These are phyloP conservation scores for Mortierella sp. DNA, from an alignment of 371 early-diverging fungal genomes.

Conservation along the genomic window DNA sequence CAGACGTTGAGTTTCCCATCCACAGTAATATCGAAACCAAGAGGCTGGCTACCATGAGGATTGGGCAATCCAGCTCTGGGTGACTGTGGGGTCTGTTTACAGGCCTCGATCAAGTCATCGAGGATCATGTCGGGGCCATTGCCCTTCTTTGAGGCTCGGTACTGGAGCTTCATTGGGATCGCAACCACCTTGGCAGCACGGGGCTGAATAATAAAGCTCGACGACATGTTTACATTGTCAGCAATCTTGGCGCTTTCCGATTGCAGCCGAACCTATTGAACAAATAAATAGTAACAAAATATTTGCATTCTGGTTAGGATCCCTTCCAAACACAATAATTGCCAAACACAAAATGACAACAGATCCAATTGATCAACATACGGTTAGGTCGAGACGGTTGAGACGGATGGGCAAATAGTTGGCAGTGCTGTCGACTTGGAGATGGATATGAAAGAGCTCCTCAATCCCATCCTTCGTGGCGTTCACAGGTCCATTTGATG, in stretches of 20 bases:
- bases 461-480: slow-evolving; percentile 29
- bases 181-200: slow-evolving; percentile 18
- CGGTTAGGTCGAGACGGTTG: slow-evolving; percentile 25
- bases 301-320: background rate
- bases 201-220: slow-evolving; percentile 25
- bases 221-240: slow-evolving; percentile 17
- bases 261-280: slow-evolving; percentile 20
- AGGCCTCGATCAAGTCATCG: slow-evolving; percentile 24
- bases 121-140: background rate
- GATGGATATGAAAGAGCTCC: slow-evolving; percentile 35
- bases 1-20: slow-evolving; percentile 36
- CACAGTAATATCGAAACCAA: slow-evolving; percentile 25
- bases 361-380: slow-evolving; percentile 15
- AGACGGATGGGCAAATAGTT: slow-evolving; percentile 46
- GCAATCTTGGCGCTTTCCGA: slow-evolving; percentile 23
- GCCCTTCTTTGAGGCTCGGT: slow-evolving; percentile 1
- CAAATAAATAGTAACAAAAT: background rate
- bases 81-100: slow-evolving; percentile 11
- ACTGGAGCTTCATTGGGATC: slow-evolving; percentile 39
- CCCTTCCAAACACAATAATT: background rate
- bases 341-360: background rate
- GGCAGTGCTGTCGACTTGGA: slow-evolving; percentile 32
- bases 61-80: background rate
- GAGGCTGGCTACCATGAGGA: background rate
- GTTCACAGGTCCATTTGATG: slow-evolving; percentile 1